These are phyloP conservation scores for Artemisia argyi DNA, from an alignment of 129 eudicot species.

Conservation along the genomic window DNA sequence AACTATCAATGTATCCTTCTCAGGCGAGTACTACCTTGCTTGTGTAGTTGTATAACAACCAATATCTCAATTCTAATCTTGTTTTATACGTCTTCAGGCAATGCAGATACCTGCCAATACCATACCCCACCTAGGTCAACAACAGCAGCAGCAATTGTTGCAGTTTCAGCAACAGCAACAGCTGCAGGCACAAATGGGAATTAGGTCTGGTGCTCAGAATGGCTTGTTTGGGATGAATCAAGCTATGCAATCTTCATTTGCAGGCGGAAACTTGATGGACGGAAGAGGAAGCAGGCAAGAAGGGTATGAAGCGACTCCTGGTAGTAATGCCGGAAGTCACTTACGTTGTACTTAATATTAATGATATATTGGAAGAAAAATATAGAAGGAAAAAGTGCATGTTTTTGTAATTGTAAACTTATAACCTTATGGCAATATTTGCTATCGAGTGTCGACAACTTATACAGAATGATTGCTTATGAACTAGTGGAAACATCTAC, in stretches of 20 bases:
- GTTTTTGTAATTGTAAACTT: no score
- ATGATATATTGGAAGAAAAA: no score
- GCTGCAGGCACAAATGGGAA: constrained; percentile 52
- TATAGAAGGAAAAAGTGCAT: no score
- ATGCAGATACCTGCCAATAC: constrained; percentile 43
- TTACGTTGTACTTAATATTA: neutral
- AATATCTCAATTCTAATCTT: neutral
- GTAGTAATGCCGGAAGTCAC: constrained; percentile 16
- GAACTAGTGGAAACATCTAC: no score
- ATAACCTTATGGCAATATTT: no score
- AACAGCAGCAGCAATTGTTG: constrained; percentile 54
- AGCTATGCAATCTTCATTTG: constrained; percentile 30
- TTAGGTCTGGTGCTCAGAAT: constrained; percentile 49
- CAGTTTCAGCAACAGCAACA: constrained; percentile 65
- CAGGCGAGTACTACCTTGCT: constrained; percentile 35
- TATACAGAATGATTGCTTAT: no score
- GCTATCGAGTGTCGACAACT: no score
- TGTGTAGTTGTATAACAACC: neutral
- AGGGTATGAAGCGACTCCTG: constrained; percentile 32
- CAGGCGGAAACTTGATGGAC: constrained; percentile 25
- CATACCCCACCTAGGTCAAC: constrained; percentile 36
- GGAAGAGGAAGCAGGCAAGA: constrained; percentile 41
- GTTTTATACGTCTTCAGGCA: neutral
- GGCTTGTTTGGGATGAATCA: constrained; percentile 50
- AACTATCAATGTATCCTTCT: constrained; percentile 40